phyloP scores from a whole-genome alignment of 257 asterid genomes.

The Fraxinus cuspidata region DNA sequence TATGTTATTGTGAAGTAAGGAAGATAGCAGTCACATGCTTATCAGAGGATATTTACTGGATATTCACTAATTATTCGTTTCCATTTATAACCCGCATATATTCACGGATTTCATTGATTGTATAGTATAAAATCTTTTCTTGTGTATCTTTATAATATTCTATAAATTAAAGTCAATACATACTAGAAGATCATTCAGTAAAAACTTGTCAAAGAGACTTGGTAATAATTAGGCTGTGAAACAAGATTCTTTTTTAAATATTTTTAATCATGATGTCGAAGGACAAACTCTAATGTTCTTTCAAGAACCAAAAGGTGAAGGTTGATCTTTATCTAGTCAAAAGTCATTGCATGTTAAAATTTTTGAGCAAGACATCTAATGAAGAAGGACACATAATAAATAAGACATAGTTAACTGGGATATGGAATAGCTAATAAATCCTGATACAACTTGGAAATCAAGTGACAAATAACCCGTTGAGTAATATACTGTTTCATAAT shows the following conservation, averaged over 20 bases:
- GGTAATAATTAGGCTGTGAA: background rate
- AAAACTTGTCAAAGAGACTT: background rate
- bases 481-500: slow-evolving; percentile 3
- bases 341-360: background rate
- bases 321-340: background rate
- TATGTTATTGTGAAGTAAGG: background rate
- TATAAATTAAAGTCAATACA: too few species aligned
- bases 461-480: background rate
- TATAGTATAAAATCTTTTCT: too few species aligned
- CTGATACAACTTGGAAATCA: background rate
- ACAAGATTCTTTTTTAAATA: background rate
- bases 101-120: too few species aligned
- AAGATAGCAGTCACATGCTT: slow-evolving; percentile 3
- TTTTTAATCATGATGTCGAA: background rate
- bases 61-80: too few species aligned
- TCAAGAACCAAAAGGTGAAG: background rate
- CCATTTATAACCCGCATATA: too few species aligned
- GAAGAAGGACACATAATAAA: background rate
- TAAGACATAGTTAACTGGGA: background rate
- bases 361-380: background rate
- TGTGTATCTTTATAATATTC: too few species aligned
- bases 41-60: too few species aligned
- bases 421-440: background rate
- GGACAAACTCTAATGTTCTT: background rate
- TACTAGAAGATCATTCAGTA: too few species aligned